Conservation (phyloP, 2,329 filamentous ascomycete species). For the Leptographium procerum region DNA sequence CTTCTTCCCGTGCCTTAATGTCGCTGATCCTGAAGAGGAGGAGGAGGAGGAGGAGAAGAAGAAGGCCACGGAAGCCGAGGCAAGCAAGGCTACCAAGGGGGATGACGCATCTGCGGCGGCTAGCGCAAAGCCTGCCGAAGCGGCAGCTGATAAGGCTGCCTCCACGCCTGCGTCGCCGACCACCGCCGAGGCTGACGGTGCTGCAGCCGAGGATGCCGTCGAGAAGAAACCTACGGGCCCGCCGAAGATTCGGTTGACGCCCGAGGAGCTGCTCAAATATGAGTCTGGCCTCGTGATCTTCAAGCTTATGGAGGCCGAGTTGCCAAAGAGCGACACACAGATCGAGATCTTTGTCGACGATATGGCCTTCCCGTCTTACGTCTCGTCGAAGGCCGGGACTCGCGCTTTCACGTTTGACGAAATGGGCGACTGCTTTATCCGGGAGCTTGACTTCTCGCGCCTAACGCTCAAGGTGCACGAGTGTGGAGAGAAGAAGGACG, state of each 20-base stretch:
- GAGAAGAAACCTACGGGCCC: constrained; percentile 26
- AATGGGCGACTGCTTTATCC: constrained; percentile 89
- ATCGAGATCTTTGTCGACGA: constrained; percentile 91
- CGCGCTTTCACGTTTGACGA: constrained; percentile 71
- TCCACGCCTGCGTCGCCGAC: constrained; percentile 23
- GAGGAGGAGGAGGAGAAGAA: constrained; percentile 39
- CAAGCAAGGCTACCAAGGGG: constrained; percentile 12
- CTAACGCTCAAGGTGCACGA: constrained; percentile 80
- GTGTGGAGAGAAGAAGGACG: constrained; percentile 62
- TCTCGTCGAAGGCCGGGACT: constrained; percentile 62
- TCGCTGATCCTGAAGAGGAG: constrained; percentile 83
- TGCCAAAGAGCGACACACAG: constrained; percentile 63
- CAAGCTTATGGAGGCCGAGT: constrained; percentile 80
- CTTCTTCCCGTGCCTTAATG: constrained; percentile 82
- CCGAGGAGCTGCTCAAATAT: constrained; percentile 72
- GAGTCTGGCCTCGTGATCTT: constrained; percentile 92
- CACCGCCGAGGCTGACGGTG: not conserved
- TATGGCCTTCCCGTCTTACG: constrained; percentile 82
- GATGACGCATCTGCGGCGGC: constrained; percentile 12
- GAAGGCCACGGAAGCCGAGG: constrained; percentile 21
- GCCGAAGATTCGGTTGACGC: constrained; percentile 67
- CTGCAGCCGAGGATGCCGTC: constrained; percentile 5
- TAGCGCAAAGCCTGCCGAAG: constrained; percentile 6
- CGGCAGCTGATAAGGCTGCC: constrained; percentile 20
- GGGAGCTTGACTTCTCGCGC: constrained; percentile 92